These are phyloP conservation scores for Ogataea saltuana DNA, from an alignment of 805 yeast species.

Conservation along the genomic window DNA sequence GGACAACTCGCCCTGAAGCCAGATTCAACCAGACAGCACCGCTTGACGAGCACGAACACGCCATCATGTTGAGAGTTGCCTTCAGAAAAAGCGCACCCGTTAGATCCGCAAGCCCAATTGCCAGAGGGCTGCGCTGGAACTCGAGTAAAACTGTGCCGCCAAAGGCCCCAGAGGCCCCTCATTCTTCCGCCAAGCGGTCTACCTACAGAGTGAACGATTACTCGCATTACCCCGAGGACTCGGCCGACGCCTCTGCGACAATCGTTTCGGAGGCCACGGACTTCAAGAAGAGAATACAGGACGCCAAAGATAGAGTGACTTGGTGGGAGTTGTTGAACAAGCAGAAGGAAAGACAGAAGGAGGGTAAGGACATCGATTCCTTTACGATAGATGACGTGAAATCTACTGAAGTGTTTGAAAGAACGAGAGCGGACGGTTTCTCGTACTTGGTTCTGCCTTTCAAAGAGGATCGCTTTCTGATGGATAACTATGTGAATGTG, in stretches of 20 bases:
- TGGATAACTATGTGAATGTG: conserved; percentile 87
- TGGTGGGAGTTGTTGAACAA: conserved; percentile 87
- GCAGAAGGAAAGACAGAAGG: conserved; percentile 64
- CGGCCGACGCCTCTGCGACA: conserved; percentile 77
- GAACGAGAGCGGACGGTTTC: conserved; percentile 77
- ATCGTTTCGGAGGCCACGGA: conserved; percentile 61
- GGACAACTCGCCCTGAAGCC: neutral
- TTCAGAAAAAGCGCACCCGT: neutral
- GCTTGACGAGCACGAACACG: too few species aligned
- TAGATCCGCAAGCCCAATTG: too few species aligned
- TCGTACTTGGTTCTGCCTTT: conserved; percentile 73
- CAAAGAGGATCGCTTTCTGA: conserved; percentile 75
- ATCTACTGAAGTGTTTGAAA: conserved; percentile 67
- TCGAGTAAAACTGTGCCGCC: neutral
- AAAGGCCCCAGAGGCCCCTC: neutral
- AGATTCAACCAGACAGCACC: too few species aligned
- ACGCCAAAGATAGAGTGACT: conserved; percentile 52
- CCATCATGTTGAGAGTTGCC: conserved; percentile 8
- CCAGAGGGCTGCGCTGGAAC: neutral
- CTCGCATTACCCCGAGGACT: conserved; percentile 49
- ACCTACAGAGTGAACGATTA: conserved; percentile 30
- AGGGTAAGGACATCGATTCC: conserved; percentile 72
- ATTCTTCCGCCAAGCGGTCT: conserved; percentile 9
- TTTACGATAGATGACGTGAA: conserved; percentile 72
- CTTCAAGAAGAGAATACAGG: conserved; percentile 41